phyloP scores from a whole-genome alignment of 31 red algal species.

The Asparagopsis taxiformis region DNA sequence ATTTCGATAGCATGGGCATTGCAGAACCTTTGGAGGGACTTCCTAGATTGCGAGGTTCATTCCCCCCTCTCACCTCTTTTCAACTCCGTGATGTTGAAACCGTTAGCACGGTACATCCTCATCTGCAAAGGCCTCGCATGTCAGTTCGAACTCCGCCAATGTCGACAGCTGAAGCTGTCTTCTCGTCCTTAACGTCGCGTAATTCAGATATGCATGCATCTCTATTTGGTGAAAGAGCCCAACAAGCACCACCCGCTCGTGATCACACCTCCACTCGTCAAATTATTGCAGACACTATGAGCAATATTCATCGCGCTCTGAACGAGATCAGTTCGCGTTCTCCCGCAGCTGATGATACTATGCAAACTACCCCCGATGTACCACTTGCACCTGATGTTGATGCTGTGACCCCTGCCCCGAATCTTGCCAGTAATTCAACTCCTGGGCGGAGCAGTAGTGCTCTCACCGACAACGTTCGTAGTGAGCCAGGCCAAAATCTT shows the following conservation, averaged over 20 bases:
- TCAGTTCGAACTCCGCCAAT: not conserved
- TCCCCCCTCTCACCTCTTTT: not conserved
- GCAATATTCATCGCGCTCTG: not conserved
- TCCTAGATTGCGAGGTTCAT: not conserved
- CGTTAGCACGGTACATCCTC: not conserved
- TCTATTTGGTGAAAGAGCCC: not conserved
- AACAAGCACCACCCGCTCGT: not conserved
- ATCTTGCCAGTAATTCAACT: not conserved
- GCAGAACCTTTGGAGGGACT: not conserved
- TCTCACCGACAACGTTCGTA: not conserved
- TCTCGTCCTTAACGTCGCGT: not conserved
- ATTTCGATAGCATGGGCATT: not conserved
- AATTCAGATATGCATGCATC: not conserved
- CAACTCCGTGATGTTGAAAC: not conserved
- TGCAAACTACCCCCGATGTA: not conserved
- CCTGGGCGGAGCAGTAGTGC: not conserved
- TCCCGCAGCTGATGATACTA: not conserved
- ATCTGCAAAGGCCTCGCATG: not conserved
- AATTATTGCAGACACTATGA: not conserved
- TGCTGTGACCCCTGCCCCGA: not conserved
- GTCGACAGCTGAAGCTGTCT: not conserved
- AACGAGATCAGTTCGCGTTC: not conserved
- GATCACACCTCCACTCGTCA: not conserved
- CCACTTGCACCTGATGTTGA: not conserved
- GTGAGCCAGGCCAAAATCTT: not conserved